Conservation (phyloP, 345 rosid genomes). For the Conringia planisiliqua region DNA sequence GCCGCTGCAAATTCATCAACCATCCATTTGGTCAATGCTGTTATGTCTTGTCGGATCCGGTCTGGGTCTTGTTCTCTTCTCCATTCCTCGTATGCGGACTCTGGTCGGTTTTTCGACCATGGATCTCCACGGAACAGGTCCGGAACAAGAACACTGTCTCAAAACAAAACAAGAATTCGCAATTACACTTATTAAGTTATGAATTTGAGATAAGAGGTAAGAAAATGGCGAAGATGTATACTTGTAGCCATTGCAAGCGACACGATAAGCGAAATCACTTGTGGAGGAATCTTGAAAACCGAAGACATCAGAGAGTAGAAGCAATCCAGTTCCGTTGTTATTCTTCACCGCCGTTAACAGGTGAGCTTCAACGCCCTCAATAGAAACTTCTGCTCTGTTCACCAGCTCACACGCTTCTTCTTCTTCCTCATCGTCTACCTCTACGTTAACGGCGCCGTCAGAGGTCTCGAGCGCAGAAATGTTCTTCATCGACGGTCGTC, state of each 20-base stretch:
- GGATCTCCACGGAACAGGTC: constrained; percentile 86
- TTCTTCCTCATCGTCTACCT: constrained; percentile 40
- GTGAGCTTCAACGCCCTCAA: constrained; percentile 59
- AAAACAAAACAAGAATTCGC: neutral
- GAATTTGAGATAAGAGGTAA: neutral
- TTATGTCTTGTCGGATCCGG: constrained; percentile 53
- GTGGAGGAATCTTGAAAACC: constrained; percentile 84
- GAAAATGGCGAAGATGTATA: constrained; percentile 29
- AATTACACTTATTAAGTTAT: neutral
- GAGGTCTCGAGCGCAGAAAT: constrained; percentile 1
- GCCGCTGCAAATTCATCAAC: constrained; percentile 72
- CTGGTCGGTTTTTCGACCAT: constrained; percentile 56
- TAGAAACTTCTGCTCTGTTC: constrained; percentile 56
- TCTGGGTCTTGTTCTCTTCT: constrained; percentile 43
- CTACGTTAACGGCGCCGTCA: constrained; percentile 34
- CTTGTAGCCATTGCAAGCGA: constrained; percentile 92
- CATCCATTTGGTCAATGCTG: constrained; percentile 61
- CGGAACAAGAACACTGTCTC: constrained; percentile 79
- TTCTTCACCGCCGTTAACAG: constrained; percentile 81
- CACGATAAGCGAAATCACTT: constrained; percentile 79
- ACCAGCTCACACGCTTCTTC: constrained; percentile 83
- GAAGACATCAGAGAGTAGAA: constrained; percentile 69
- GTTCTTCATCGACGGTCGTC: neutral
- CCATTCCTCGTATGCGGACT: constrained; percentile 53
- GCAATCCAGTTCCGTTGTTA: constrained; percentile 68